Base-by-base conservation (phyloP, 352 stramenopile species). In the Globisporangium recalcitrans region DNA sequence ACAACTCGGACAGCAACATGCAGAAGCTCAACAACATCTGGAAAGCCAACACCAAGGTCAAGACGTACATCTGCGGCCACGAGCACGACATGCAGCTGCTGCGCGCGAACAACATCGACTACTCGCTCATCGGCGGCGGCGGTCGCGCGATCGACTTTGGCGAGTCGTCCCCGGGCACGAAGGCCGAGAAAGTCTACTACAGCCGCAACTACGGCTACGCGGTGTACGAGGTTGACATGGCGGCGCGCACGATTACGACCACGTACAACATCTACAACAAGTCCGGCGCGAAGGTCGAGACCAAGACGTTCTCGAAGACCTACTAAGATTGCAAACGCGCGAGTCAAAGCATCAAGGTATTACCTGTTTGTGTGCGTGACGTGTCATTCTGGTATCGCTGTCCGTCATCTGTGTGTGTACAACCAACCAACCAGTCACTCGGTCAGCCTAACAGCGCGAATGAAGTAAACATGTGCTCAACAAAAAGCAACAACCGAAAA, bases 71-170 rank as follows among this genome's bases (percentile, higher is more conserved):
- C 51, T 74, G 67, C 51, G 71, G 71, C 52, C 71, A 78, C 68
- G 69, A 78, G 60, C 71, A 78, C 58, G 71, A 78, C 63, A 74
- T 78, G 69, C 71, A 78, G 65, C 68, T 67, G 57, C 53, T 78
- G 63, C 68, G 63, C 14, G 48, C 60, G 2, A 56, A 65, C 21
- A 38, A 53, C 27, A 70, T 63, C 42, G 66, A 78, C 65, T 78
- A 76, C 59, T 76, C 72, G 59, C 67, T 73, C 60, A 69, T 78
- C 52, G 71, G 71, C 27, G 71, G 71, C 40, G 62, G 71, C 38
- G 71, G 71, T 3, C 71, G 71, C 21, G 65, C 63, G 19, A 69
- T 76, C 38, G 64, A 75, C 51, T 60, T 68, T 53, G 58, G 57
- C 26, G 68, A 73, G 29, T 38, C 65, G 13, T 69, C 56, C 1